A percentile compares a stretch with the other conserved stretches of the same genome.
Conservation (phyloP, 495 filamentous ascomycete genomes). For the Aspergillus saccharolyticus region DNA sequence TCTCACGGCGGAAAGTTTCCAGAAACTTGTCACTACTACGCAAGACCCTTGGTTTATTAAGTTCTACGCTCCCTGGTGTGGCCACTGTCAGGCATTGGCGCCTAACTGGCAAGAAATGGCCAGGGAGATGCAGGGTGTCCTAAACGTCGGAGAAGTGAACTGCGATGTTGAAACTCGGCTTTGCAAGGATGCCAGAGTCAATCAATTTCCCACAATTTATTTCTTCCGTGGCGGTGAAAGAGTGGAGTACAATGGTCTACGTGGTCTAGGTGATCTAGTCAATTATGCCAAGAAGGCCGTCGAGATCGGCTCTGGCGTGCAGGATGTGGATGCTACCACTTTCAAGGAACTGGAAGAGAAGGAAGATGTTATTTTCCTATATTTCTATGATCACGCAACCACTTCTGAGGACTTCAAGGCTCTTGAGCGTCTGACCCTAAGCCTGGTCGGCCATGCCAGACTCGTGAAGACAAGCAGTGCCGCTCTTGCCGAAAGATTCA, state of each 20-base stretch:
- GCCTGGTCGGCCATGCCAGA: conserved; percentile 83
- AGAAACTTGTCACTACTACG: conserved; percentile 76
- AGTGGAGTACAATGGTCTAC: conserved; percentile 88
- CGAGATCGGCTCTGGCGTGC: conserved; percentile 68
- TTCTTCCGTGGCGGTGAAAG: conserved; percentile 91
- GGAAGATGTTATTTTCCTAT: conserved; percentile 92
- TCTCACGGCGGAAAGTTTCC: conserved; percentile 81
- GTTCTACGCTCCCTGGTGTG: conserved; percentile 97
- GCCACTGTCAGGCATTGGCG: conserved; percentile 87
- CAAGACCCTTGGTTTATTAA: conserved; percentile 97
- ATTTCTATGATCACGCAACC: conserved; percentile 95
- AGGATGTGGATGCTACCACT: conserved; percentile 67
- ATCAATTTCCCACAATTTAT: conserved; percentile 79
- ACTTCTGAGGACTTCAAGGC: conserved; percentile 86
- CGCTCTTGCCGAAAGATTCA: conserved; percentile 70
- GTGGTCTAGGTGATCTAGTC: conserved; percentile 87
- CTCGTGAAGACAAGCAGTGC: conserved; percentile 82
- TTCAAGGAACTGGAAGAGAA: conserved; percentile 87
- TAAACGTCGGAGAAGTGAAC: conserved; percentile 95
- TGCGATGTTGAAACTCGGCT: conserved; percentile 78
- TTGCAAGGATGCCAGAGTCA: conserved; percentile 80
- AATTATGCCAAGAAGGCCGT: conserved; percentile 82
- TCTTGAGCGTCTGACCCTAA: conserved; percentile 77
- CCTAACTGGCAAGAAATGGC: conserved; percentile 87
- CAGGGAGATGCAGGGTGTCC: conserved; percentile 76